Conservation (phyloP, 345 rosid species). For the Populus ilicifolia region DNA sequence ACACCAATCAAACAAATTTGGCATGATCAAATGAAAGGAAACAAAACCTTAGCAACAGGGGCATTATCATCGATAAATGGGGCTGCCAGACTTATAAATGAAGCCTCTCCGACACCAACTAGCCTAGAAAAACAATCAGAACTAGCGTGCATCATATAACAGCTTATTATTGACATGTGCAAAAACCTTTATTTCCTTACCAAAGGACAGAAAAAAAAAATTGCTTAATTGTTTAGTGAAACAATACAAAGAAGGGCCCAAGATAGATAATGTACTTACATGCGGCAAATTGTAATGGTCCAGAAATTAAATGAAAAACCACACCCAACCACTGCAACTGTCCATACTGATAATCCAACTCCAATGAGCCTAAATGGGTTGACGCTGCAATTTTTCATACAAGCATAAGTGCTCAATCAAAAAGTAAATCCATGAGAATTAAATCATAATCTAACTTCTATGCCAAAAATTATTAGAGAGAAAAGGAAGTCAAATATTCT, state of each 20-base stretch:
- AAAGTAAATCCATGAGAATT: background rate
- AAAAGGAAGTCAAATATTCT: background rate
- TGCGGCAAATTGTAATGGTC: slow-evolving; percentile 80
- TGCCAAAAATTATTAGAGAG: background rate
- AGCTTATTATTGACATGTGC: background rate
- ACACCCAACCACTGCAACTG: slow-evolving; percentile 70
- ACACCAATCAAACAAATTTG: background rate
- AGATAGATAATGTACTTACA: slow-evolving; percentile 44
- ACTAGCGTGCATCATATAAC: background rate
- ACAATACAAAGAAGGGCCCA: background rate
- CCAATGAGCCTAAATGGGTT: slow-evolving; percentile 96
- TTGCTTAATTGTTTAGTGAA: background rate
- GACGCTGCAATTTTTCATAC: slow-evolving; percentile 44
- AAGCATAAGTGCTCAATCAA: slow-evolving; percentile 16
- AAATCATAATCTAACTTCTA: background rate
- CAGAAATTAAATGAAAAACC: slow-evolving; percentile 82
- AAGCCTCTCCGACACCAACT: slow-evolving; percentile 98
- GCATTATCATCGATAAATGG: slow-evolving; percentile 97
- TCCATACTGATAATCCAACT: slow-evolving; percentile 86
- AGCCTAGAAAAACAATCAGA: slow-evolving; percentile 50
- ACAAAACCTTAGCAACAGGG: slow-evolving; percentile 64
- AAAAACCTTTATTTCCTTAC: background rate
- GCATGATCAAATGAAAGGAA: slow-evolving; percentile 1
- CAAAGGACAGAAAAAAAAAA: background rate
- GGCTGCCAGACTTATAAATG: slow-evolving; percentile 94